Evolutionary conservation across 1,284 basidiomycete genomes (phyloP).

Genomic region (Ustilago crameri): DNA sequence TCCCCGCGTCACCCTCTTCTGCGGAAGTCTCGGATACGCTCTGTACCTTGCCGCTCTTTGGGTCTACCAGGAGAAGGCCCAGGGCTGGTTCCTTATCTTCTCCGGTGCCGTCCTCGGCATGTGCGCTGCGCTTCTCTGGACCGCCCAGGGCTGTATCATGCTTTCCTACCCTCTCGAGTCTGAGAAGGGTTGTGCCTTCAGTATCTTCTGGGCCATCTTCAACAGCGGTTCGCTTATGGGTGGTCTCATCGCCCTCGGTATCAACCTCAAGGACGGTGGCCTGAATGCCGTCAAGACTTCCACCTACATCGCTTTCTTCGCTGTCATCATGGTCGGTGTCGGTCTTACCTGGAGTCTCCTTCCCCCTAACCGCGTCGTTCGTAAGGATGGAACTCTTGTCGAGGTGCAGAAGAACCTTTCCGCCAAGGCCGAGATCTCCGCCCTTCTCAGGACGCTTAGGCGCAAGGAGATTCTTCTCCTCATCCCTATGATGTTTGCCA

Average conservation of each 20-base stretch:
- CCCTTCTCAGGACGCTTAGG: constrained; percentile 41
- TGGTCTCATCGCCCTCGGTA: constrained; percentile 73
- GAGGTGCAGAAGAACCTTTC: constrained; percentile 27
- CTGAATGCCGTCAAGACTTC: constrained; percentile 31
- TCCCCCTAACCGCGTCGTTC: constrained; percentile 41
- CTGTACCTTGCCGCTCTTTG: constrained; percentile 80
- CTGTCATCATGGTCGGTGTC: constrained; percentile 53
- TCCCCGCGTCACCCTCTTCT: constrained; percentile 75
- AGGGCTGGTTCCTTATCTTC: constrained; percentile 72
- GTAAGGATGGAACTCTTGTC: constrained; percentile 49
- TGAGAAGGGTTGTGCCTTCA: constrained; percentile 78
- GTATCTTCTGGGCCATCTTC: constrained; percentile 77
- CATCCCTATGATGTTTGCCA: constrained; percentile 53
- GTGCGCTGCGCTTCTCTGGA: constrained; percentile 78
- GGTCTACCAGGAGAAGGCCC: constrained; percentile 66
- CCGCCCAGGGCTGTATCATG: constrained; percentile 80
- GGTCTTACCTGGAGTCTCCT: constrained; percentile 45
- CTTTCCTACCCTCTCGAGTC: constrained; percentile 80
- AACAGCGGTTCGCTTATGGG: constrained; percentile 77
- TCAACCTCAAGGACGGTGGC: constrained; percentile 43
- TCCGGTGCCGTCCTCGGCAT: constrained; percentile 83
- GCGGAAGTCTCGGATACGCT: constrained; percentile 73
- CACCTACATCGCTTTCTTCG: constrained; percentile 54
- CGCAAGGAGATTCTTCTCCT: constrained; percentile 43
- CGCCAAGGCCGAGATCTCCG: constrained; percentile 35